A percentile compares a stretch with the other conserved stretches of the same genome.
Conservation (phyloP, 2,329 filamentous ascomycete genomes). For the Sporothrix euskadiensis region DNA sequence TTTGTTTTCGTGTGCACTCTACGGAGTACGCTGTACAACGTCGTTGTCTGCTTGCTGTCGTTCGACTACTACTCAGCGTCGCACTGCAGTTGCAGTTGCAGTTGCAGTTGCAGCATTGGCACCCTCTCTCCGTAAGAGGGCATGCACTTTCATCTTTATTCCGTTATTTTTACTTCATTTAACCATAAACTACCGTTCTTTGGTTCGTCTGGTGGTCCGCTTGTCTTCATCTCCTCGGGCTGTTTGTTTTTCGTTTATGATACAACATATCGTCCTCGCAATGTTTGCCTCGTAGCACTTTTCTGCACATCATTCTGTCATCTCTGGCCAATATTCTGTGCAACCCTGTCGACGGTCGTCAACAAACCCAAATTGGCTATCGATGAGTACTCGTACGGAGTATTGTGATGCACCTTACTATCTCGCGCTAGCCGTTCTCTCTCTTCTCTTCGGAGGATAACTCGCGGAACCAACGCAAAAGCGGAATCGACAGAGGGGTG, state of each 20-base stretch:
- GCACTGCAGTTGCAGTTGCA: neutral
- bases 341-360: neutral
- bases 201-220: neutral
- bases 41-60: neutral
- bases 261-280: neutral
- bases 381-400: no score
- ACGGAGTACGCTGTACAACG: neutral
- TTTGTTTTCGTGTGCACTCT: neutral
- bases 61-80: conserved; percentile 3
- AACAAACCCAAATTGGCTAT: neutral
- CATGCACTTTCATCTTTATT: neutral
- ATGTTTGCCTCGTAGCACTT: no score
- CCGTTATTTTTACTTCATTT: neutral
- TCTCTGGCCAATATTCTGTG: neutral
- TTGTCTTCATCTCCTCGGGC: neutral
- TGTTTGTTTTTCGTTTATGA: neutral
- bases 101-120: neutral
- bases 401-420: neutral
- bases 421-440: neutral
- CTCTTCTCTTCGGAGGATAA: neutral
- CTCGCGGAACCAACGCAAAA: neutral
- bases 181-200: neutral
- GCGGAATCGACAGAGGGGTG: neutral
- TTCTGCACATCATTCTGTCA: conserved; percentile 1
- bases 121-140: neutral